These are phyloP conservation scores for Macaranga tanarius DNA, from an alignment of 441 rosid genomes.

Conservation along the genomic window DNA sequence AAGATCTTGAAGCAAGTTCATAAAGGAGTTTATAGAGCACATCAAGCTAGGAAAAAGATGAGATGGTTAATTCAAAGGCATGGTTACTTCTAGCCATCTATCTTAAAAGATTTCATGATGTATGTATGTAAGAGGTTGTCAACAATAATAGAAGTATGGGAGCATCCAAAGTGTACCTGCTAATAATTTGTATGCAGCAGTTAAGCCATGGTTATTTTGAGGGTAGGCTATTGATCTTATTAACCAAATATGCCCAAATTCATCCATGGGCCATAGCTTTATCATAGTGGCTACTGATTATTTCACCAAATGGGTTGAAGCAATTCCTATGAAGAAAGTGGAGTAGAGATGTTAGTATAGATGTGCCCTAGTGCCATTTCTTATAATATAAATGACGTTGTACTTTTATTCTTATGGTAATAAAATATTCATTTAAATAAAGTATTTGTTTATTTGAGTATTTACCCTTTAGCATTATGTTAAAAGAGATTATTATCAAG, in stretches of 20 bases:
- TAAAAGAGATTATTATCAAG: too few relatives aligned
- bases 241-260: background rate
- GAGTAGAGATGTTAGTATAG: too few relatives aligned
- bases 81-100: background rate
- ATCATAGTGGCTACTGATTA: background rate
- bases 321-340: background rate
- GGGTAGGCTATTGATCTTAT: background rate
- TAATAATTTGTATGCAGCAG: background rate
- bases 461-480: too few relatives aligned
- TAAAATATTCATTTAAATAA: too few relatives aligned
- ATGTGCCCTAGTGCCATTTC: too few relatives aligned
- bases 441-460: too few relatives aligned
- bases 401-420: too few relatives aligned
- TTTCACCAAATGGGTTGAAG: background rate
- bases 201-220: constrained; percentile 11
- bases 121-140: background rate
- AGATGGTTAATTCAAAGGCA: constrained; percentile 6
- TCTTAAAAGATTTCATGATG: background rate
- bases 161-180: background rate
- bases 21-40: background rate
- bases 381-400: too few relatives aligned
- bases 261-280: background rate
- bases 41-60: background rate
- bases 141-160: background rate
- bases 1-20: background rate